These are phyloP conservation scores for Auriscalpium orientale DNA, from an alignment of 768 basidiomycete species.

Conservation along the genomic window DNA sequence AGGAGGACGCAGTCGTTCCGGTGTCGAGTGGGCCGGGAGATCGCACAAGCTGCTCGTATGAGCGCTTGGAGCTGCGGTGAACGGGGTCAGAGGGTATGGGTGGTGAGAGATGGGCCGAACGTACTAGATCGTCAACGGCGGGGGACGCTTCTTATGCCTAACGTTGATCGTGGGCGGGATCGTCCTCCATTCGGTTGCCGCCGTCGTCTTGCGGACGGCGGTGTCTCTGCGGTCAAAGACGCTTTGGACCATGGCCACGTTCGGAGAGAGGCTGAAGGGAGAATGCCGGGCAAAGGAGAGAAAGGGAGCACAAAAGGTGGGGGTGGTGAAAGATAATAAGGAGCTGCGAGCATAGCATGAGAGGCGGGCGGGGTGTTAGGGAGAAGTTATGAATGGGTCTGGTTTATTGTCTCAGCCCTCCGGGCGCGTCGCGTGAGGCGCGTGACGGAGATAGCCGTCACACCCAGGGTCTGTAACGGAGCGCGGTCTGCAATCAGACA, in stretches of 20 bases:
- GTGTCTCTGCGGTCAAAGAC: conserved; percentile 4
- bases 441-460: too few species aligned
- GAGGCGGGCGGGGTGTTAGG: background rate
- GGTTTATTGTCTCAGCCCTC: background rate
- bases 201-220: conserved; percentile 4
- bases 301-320: background rate
- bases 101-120: background rate
- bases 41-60: background rate
- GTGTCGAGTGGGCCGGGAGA: background rate
- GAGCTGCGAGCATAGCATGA: background rate
- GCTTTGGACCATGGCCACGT: conserved; percentile 7
- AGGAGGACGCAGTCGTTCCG: background rate
- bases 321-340: background rate
- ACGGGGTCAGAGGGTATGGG: background rate
- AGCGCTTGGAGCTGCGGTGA: background rate
- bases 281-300: background rate
- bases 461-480: too few species aligned
- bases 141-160: background rate
- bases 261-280: background rate
- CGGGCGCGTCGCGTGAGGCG: background rate
- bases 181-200: conserved; percentile 16
- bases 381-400: background rate
- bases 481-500: too few species aligned
- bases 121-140: background rate
- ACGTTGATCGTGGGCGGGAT: conserved; percentile 12